These are phyloP conservation scores for Chalara sp. DNA, from an alignment of 2,329 filamentous ascomycete species.

Conservation along the genomic window DNA sequence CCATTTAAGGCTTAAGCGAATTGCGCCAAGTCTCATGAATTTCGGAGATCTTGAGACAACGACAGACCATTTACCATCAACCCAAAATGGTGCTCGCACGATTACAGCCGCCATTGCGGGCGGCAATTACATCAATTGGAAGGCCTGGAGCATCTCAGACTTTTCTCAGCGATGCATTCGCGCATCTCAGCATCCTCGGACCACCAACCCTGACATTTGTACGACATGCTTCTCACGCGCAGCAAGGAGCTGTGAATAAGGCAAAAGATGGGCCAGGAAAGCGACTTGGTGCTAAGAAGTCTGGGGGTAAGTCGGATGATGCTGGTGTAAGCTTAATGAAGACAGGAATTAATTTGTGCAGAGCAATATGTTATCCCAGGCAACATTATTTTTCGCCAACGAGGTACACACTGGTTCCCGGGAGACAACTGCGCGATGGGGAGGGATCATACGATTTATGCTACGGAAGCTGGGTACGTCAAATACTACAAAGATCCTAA, in stretches of 20 bases:
- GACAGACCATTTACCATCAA: constrained; percentile 2
- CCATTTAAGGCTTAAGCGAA: constrained; percentile 2
- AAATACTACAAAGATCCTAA: constrained; percentile 91
- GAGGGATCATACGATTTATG: constrained; percentile 92
- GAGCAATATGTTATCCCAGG: constrained; percentile 91
- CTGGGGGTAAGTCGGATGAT: constrained; percentile 55
- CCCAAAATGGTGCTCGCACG: constrained; percentile 35
- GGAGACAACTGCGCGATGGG: constrained; percentile 95
- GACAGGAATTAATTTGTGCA: constrained; percentile 29
- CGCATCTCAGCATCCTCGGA: constrained; percentile 16
- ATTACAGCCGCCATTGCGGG: constrained; percentile 37
- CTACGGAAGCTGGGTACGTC: constrained; percentile 80
- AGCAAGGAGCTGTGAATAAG: constrained; percentile 64
- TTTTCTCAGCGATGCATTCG: constrained; percentile 24
- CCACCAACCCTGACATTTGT: constrained; percentile 16
- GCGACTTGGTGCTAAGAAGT: constrained; percentile 90
- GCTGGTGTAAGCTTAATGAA: not conserved
- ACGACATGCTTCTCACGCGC: constrained; percentile 37
- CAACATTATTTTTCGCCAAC: constrained; percentile 97
- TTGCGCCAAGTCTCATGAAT: no score
- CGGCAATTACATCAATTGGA: constrained; percentile 28
- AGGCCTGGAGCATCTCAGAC: constrained; percentile 12
- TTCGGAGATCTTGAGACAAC: no score
- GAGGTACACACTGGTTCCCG: constrained; percentile 88
- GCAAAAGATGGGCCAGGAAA: constrained; percentile 69